A percentile compares a stretch with the other conserved stretches of the same genome.
phyloP scores from a whole-genome alignment of 148 eudicot species.

The Nyssa sinensis region DNA sequence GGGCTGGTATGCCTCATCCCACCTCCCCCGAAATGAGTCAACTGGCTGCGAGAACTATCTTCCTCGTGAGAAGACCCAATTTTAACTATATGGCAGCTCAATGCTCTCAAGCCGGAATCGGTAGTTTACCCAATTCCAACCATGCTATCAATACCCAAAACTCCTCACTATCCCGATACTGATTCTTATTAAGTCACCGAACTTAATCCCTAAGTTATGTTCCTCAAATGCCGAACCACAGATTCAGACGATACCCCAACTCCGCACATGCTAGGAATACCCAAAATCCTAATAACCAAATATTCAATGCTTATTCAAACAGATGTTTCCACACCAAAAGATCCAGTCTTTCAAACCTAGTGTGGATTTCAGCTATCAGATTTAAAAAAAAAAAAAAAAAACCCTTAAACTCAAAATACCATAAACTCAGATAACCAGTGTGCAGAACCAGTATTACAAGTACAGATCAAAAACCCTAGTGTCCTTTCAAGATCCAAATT shows the following conservation, averaged over 20 bases:
- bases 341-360: background rate
- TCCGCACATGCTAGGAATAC: background rate
- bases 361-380: slow-evolving; percentile 6
- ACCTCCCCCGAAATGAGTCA: slow-evolving; percentile 42
- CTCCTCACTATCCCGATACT: no score
- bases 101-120: slow-evolving; percentile 27
- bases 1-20: slow-evolving; percentile 72
- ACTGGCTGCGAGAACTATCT: slow-evolving; percentile 37
- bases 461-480: background rate
- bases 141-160: no score
- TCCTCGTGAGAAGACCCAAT: slow-evolving; percentile 34
- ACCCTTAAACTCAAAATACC: slow-evolving; percentile 9
- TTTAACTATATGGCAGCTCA: slow-evolving; percentile 26
- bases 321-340: background rate
- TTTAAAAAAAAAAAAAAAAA: background rate
- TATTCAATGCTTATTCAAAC: background rate
- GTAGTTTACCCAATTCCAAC: no score
- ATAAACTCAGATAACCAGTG: background rate
- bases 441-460: background rate
- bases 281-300: background rate
- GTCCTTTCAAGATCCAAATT: background rate
- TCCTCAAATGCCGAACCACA: no score
- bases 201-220: no score
- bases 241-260: no score
- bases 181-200: no score